A percentile compares a stretch with the other conserved stretches of the same genome.
Conservation (phyloP, 768 basidiomycete species). For the Mycena maculata region DNA sequence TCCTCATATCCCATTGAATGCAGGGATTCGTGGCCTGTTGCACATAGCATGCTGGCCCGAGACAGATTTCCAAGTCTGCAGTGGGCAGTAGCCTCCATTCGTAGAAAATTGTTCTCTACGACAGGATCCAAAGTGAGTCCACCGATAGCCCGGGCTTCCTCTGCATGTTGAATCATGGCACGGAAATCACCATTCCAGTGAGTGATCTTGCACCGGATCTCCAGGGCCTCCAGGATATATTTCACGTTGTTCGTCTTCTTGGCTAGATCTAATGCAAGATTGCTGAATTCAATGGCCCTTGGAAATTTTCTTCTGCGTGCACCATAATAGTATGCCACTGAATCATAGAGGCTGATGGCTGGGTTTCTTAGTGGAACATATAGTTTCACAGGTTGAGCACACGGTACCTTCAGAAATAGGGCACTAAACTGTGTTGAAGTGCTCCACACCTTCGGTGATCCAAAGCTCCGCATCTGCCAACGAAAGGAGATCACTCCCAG, state of each 20-base stretch:
- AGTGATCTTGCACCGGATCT: background rate
- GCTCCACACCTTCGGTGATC: background rate
- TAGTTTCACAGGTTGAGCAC: background rate
- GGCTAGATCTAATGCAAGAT: background rate
- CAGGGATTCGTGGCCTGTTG: background rate
- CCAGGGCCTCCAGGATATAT: background rate
- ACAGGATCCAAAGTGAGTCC: background rate
- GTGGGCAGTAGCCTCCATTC: background rate
- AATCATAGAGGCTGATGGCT: background rate
- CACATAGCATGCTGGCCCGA: background rate
- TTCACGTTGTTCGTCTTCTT: background rate
- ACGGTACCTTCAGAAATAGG: background rate
- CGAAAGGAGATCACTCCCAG: too few relatives aligned
- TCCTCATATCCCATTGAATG: background rate
- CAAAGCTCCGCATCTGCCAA: background rate
- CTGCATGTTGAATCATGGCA: background rate
- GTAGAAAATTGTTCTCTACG: background rate
- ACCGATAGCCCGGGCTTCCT: background rate
- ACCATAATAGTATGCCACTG: background rate
- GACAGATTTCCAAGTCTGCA: background rate
- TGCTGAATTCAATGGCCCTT: background rate
- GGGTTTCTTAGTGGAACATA: background rate
- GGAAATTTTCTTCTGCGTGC: background rate
- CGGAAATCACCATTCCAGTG: too few relatives aligned
- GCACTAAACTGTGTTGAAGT: background rate